These are phyloP conservation scores for Pterocarpus santalinus DNA, from an alignment of 306 rosid genomes.

Conservation along the genomic window DNA sequence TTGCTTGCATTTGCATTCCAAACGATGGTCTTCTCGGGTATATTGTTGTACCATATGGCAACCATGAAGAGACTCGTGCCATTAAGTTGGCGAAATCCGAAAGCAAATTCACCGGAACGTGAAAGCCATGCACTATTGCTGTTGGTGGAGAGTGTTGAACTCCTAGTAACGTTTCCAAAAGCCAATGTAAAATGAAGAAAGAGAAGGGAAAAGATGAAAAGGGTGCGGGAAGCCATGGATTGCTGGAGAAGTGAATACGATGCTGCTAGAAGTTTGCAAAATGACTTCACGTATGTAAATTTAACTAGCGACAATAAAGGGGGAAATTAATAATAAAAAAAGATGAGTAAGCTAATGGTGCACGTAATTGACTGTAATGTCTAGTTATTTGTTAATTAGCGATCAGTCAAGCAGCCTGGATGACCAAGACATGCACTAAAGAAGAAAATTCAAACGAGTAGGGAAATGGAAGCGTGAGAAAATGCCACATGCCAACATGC, in stretches of 20 bases:
- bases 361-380: not conserved
- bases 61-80: constrained; percentile 49
- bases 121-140: constrained; percentile 45
- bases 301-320: not conserved
- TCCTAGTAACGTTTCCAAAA: not conserved
- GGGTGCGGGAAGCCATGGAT: constrained; percentile 30
- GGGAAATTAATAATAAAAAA: too few relatives aligned
- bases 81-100: constrained; percentile 54
- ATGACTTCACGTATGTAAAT: not conserved
- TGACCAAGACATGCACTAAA: not conserved
- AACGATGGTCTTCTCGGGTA: constrained; percentile 54
- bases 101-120: constrained; percentile 60
- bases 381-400: not conserved
- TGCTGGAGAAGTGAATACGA: not conserved
- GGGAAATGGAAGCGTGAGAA: not conserved
- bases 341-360: not conserved
- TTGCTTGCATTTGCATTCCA: constrained; percentile 50
- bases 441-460: not conserved
- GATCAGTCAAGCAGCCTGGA: not conserved
- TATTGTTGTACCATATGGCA: constrained; percentile 61
- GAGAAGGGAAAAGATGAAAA: constrained; percentile 1
- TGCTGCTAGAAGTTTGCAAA: not conserved
- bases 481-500: not conserved
- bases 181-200: constrained; percentile 3
- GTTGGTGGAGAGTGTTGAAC: constrained; percentile 37